A percentile compares a stretch with the other conserved stretches of the same genome.
These are phyloP conservation scores for Amoebophrya sp. DNA, from an alignment of 169 alveolate species.

Conservation along the genomic window DNA sequence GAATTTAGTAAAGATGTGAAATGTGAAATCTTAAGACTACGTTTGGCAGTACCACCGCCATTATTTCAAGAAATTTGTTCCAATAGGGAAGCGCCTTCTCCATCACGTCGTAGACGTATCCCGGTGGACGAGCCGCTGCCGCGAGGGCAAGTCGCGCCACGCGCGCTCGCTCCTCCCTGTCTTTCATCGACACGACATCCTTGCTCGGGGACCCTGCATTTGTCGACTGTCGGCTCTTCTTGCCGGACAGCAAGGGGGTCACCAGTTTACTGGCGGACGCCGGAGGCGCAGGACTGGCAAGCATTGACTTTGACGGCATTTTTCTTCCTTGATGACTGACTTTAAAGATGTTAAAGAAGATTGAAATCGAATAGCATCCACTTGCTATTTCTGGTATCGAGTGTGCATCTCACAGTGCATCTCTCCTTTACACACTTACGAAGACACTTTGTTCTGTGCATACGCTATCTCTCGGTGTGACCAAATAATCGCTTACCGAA, in stretches of 20 bases:
- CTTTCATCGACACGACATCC: not conserved
- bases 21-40: not conserved
- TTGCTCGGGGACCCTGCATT: too few species aligned
- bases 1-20: too few species aligned
- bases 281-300: not conserved
- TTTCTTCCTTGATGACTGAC: not conserved
- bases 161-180: slow-evolving; percentile 20
- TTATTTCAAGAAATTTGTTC: not conserved
- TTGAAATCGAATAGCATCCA: too few species aligned
- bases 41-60: not conserved
- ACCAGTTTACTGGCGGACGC: not conserved
- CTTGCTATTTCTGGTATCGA: too few species aligned
- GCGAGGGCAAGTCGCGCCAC: not conserved
- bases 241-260: not conserved
- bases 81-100: not conserved
- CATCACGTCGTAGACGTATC: not conserved
- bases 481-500: too few species aligned
- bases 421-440: too few species aligned
- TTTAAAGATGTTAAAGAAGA: not conserved
- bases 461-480: too few species aligned
- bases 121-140: not conserved
- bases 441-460: too few species aligned
- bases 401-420: too few species aligned
- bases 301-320: not conserved
- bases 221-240: not conserved